Conservation (phyloP, 169 alveolate genomes). For the Plasmodium vinckei region DNA sequence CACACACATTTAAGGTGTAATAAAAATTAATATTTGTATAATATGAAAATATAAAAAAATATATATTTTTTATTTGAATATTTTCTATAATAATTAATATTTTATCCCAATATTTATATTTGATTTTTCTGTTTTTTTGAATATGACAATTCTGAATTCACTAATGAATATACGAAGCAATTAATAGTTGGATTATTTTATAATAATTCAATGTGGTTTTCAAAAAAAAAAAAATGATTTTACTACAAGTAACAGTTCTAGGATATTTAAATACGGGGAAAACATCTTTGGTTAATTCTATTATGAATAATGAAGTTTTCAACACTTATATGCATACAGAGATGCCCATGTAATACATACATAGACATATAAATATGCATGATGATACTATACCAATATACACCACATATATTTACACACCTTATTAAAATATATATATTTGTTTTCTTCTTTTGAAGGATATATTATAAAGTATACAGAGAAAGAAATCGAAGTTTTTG, state of each 20-base stretch:
- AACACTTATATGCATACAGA: conserved; percentile 45
- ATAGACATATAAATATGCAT: conserved; percentile 9
- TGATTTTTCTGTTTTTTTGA: too few relatives aligned
- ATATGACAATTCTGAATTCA: too few relatives aligned
- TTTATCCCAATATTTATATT: too few relatives aligned
- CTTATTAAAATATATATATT: background rate
- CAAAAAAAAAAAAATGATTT: conserved; percentile 49
- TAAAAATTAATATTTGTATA: too few relatives aligned
- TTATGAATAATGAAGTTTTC: conserved; percentile 63
- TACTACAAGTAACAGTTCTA: conserved; percentile 55
- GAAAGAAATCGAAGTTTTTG: conserved; percentile 50
- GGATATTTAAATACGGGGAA: conserved; percentile 73
- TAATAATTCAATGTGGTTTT: too few relatives aligned
- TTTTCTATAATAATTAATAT: too few relatives aligned
- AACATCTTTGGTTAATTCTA: conserved; percentile 55
- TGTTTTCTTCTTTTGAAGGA: conserved; percentile 22
- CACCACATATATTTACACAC: background rate
- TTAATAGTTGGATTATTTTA: too few relatives aligned
- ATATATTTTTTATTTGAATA: too few relatives aligned
- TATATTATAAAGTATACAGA: conserved; percentile 58
- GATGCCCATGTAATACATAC: conserved; percentile 44
- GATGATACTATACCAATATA: background rate
- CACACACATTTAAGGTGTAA: too few relatives aligned
- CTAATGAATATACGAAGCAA: too few relatives aligned
- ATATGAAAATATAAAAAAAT: too few relatives aligned